phyloP scores from a whole-genome alignment of 1,139 yeast genomes.

The Ogataea hybrid region DNA sequence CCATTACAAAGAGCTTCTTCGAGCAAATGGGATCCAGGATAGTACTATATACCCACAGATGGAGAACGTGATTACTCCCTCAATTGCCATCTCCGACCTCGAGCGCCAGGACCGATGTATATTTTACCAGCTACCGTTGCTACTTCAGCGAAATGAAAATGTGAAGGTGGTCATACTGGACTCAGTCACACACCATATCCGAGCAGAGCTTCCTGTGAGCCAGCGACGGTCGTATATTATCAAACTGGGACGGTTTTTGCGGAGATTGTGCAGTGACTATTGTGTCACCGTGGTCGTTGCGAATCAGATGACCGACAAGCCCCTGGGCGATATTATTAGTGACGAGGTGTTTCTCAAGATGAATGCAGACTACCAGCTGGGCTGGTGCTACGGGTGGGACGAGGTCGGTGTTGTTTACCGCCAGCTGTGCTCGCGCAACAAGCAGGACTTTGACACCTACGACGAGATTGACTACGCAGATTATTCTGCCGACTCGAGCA shows the following conservation, averaged over 20 bases:
- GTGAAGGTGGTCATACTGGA: slow-evolving; percentile 66
- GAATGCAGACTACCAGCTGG: slow-evolving; percentile 64
- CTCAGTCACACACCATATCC: slow-evolving; percentile 80
- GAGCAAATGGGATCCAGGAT: slow-evolving; percentile 32
- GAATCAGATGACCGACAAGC: slow-evolving; percentile 77
- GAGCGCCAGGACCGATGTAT: slow-evolving; percentile 75
- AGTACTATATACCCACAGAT: slow-evolving; percentile 35
- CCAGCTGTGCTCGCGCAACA: slow-evolving; percentile 26
- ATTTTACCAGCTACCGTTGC: slow-evolving; percentile 65
- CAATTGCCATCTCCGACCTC: slow-evolving; percentile 54
- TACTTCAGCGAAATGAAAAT: slow-evolving; percentile 40
- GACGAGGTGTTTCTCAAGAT: slow-evolving; percentile 38
- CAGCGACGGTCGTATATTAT: slow-evolving; percentile 44
- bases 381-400: slow-evolving; percentile 80
- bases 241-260: slow-evolving; percentile 47
- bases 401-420: slow-evolving; percentile 30
- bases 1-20: slow-evolving; percentile 32
- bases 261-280: slow-evolving; percentile 46
- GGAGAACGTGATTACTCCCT: slow-evolving; percentile 56
- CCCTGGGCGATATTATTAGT: slow-evolving; percentile 30
- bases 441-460: slow-evolving; percentile 26
- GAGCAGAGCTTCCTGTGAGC: slow-evolving; percentile 56
- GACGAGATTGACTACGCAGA: slow-evolving; percentile 19
- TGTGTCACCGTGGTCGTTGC: slow-evolving; percentile 67
- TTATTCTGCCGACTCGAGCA: not conserved